Evolutionary conservation across 495 filamentous ascomycete species (phyloP).

Genomic region (Terfezia boudieri): DNA sequence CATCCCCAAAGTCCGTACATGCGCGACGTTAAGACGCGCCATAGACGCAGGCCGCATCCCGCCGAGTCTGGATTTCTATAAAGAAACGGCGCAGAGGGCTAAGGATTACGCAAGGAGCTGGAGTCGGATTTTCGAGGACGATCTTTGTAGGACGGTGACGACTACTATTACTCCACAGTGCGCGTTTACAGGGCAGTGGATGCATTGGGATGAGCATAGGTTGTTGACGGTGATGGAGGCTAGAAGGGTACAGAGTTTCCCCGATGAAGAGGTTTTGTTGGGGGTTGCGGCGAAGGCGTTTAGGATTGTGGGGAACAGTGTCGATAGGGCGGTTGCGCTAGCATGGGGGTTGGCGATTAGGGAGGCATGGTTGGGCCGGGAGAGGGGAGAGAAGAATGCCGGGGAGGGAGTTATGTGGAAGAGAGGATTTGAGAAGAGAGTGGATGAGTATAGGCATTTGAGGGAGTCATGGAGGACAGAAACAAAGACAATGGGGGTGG

Average conservation of each 20-base stretch:
- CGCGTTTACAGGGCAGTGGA: conserved; percentile 22
- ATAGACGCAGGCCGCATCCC: neutral
- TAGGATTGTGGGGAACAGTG: conserved; percentile 47
- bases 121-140: conserved; percentile 27
- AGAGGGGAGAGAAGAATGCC: neutral
- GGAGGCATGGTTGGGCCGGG: conserved; percentile 26
- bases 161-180: conserved; percentile 27
- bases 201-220: conserved; percentile 42
- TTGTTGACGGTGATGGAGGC: conserved; percentile 37
- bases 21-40: neutral
- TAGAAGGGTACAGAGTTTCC: conserved; percentile 41
- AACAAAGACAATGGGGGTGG: neutral
- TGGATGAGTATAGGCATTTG: neutral
- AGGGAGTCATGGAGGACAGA: neutral
- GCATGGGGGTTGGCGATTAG: conserved; percentile 38
- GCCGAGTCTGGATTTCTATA: neutral
- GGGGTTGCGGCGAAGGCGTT: conserved; percentile 30
- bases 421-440: neutral
- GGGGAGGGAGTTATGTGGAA: neutral
- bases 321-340: conserved; percentile 39
- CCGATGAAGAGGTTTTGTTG: conserved; percentile 42
- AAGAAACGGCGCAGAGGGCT: neutral
- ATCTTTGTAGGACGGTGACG: conserved; percentile 34
- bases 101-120: conserved; percentile 19
- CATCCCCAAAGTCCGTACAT: conserved; percentile 21